These are phyloP conservation scores for Fusarium incarnatum DNA, from an alignment of 2,329 filamentous ascomycete species.

Conservation along the genomic window DNA sequence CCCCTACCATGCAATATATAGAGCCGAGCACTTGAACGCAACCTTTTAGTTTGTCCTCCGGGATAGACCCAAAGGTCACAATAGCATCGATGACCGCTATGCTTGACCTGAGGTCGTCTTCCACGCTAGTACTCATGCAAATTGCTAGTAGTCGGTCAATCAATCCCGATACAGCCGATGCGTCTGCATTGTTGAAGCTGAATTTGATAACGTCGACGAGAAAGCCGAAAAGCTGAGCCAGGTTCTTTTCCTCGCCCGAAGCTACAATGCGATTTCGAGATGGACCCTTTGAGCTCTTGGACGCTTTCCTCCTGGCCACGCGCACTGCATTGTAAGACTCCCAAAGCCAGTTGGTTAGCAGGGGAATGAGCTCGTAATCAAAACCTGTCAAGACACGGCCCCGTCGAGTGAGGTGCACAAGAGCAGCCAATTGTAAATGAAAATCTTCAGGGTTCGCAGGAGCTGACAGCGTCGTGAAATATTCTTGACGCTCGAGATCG, in stretches of 20 bases:
- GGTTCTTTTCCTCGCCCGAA: slow-evolving; percentile 68
- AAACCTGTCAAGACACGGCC: slow-evolving; percentile 74
- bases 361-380: slow-evolving; percentile 73
- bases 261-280: slow-evolving; percentile 53
- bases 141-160: slow-evolving; percentile 73
- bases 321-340: slow-evolving; percentile 66
- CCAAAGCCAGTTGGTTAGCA: slow-evolving; percentile 71
- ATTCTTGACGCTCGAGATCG: slow-evolving; percentile 74
- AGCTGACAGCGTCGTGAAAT: slow-evolving; percentile 71
- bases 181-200: slow-evolving; percentile 75
- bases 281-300: slow-evolving; percentile 52
- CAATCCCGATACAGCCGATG: slow-evolving; percentile 69
- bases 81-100: slow-evolving; percentile 76
- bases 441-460: slow-evolving; percentile 71
- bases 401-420: slow-evolving; percentile 70
- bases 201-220: slow-evolving; percentile 79
- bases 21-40: slow-evolving; percentile 79
- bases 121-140: slow-evolving; percentile 73
- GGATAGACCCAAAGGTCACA: slow-evolving; percentile 78
- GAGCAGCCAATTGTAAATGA: slow-evolving; percentile 71
- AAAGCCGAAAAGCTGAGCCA: slow-evolving; percentile 73
- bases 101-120: slow-evolving; percentile 74
- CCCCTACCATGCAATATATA: slow-evolving; percentile 74
- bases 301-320: slow-evolving; percentile 61
- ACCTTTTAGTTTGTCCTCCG: slow-evolving; percentile 68